Evolutionary conservation across 331 rosid genomes (phyloP), one percentile per base, ranked within the genome.

Genomic region (Stylosanthes scabra): DNA sequence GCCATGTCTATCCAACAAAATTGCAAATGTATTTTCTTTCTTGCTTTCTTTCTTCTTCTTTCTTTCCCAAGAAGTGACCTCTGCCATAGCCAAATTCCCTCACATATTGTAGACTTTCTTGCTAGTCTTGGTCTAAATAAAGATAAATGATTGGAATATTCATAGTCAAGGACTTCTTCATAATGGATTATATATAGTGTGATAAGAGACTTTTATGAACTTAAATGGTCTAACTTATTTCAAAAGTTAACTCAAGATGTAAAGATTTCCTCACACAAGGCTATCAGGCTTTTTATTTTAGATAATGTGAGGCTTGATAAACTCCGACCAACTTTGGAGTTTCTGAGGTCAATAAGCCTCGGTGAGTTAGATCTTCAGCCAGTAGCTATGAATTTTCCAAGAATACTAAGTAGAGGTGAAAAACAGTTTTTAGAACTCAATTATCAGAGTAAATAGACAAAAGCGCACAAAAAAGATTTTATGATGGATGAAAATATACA

Each of bases 151-250:
- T 94, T 28, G 97, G 93, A 8, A 94, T 86, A 84, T 85, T 94
- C 63, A 72, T 91, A 34, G 96, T 77, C 6, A 94, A 74, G 80
- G 89, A 91, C 66, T 97, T 97, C 0, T 94, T 71, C 71, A 81
- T 94, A 14, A 88, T 93, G 94, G 97, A 97, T 13, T 91, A 91
- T 75, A 94, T 91, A 91, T 75, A 94, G 90, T 13, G 81, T 94
- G 83, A 89, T 11, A 94, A 88, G 54, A 84, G 97, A 78, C 86
- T 20, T 20, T 20, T 20, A 20, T 20, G 25, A 20, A 20, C 0
- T 20, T 20, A 20, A 20, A 1, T 20, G 25, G 25, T 20, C 1
- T 20, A 20, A 20, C 25, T 20, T 20, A 20, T 20, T 20, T 20
- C 25, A 20, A 20, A 20, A 20, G 1, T 20, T 20, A 20, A 20